Percentiles rank a stretch among this genome's conserved stretches.
Conservation (phyloP, 2,329 filamentous ascomycete species). For the Dactylellina drechsleri region DNA sequence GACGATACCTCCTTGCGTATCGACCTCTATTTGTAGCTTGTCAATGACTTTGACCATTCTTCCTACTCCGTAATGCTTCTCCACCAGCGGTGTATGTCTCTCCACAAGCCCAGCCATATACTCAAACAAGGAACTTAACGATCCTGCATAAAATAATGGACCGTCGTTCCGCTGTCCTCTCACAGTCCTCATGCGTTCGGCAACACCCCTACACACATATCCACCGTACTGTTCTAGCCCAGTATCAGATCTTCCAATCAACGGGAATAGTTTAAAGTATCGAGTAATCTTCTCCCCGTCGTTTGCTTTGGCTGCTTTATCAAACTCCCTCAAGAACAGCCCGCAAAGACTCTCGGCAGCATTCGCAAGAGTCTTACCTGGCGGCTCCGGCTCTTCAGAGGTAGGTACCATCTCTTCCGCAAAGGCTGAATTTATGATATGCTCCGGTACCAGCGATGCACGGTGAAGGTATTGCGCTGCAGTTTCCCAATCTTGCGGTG, state of each 20-base stretch:
- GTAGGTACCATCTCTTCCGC: constrained; percentile 93
- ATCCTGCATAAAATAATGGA: constrained; percentile 89
- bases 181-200: constrained; percentile 76
- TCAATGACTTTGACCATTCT: constrained; percentile 97
- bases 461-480: constrained; percentile 88
- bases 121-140: constrained; percentile 91
- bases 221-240: constrained; percentile 93
- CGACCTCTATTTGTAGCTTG: constrained; percentile 89
- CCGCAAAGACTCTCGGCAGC: constrained; percentile 90
- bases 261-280: constrained; percentile 97
- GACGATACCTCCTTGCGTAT: constrained; percentile 94
- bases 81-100: constrained; percentile 86
- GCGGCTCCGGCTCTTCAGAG: constrained; percentile 91
- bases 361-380: constrained; percentile 83
- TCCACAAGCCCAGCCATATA: constrained; percentile 98
- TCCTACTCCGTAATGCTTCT: constrained; percentile 89
- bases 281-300: constrained; percentile 89
- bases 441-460: constrained; percentile 80
- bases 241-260: constrained; percentile 88
- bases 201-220: constrained; percentile 96
- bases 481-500: constrained; percentile 97
- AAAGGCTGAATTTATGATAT: constrained; percentile 84
- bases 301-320: constrained; percentile 85
- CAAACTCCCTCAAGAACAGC: constrained; percentile 92
- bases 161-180: constrained; percentile 68